Evolutionary conservation across 768 basidiomycete species (phyloP).

Genomic region (Hirschioporus abietinus): DNA sequence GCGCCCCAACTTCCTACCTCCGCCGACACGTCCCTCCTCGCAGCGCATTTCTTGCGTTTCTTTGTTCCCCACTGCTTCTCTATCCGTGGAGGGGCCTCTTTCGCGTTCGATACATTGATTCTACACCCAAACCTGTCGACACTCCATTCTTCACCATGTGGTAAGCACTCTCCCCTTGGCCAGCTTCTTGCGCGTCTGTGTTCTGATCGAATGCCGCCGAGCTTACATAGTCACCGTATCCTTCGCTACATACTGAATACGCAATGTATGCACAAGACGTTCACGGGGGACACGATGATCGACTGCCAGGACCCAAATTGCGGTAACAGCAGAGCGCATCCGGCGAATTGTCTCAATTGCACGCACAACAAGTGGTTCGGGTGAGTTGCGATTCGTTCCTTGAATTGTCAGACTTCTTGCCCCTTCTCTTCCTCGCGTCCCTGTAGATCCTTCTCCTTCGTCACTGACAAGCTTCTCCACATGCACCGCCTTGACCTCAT

Average conservation of each 20-base stretch:
- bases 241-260: neutral
- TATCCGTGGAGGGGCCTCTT: neutral
- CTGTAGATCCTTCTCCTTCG: conserved; percentile 5
- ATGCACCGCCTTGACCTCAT: conserved; percentile 1
- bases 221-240: conserved; percentile 2
- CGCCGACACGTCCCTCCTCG: neutral
- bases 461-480: conserved; percentile 9
- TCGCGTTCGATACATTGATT: neutral
- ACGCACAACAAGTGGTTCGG: conserved; percentile 14
- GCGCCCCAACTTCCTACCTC: neutral
- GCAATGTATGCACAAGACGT: conserved; percentile 29
- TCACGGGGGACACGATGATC: conserved; percentile 34
- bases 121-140: neutral
- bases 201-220: neutral
- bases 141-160: neutral
- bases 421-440: conserved; percentile 4
- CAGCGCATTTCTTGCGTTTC: neutral
- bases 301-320: conserved; percentile 51
- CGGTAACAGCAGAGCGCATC: conserved; percentile 44
- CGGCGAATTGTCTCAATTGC: conserved; percentile 34
- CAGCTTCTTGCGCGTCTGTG: neutral
- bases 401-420: conserved; percentile 43
- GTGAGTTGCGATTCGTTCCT: conserved; percentile 45
- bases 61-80: neutral
- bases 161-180: neutral